phyloP scores from a whole-genome alignment of 192 early-diverging fungal species.

The Pilaira anomala region DNA sequence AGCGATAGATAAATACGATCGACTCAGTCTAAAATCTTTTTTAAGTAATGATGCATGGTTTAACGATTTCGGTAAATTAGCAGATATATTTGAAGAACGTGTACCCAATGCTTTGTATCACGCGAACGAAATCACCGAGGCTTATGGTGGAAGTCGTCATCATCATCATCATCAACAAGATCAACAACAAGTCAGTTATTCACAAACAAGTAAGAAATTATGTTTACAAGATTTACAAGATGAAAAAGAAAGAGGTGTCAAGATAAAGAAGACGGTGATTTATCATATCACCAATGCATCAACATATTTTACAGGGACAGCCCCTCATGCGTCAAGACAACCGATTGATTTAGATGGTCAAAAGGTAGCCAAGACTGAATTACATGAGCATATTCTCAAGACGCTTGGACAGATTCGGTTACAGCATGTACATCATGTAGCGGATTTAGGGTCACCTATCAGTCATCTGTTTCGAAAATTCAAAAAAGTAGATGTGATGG shows the following conservation, averaged over 20 bases:
- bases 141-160: background rate
- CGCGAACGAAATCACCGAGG: background rate
- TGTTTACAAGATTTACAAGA: constrained; percentile 23
- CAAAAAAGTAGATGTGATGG: constrained; percentile 3
- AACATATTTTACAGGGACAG: constrained; percentile 24
- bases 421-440: constrained; percentile 7
- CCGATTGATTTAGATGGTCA: constrained; percentile 17
- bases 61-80: constrained; percentile 21
- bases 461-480: constrained; percentile 20
- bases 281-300: constrained; percentile 28
- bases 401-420: constrained; percentile 16
- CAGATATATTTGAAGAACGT: constrained; percentile 15
- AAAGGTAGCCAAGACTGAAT: constrained; percentile 19
- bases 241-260: constrained; percentile 16
- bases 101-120: background rate
- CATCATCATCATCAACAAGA: background rate
- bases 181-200: background rate
- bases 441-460: constrained; percentile 17
- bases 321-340: constrained; percentile 11
- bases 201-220: constrained; percentile 8
- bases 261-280: constrained; percentile 27
- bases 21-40: constrained; percentile 29
- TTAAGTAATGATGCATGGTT: constrained; percentile 46
- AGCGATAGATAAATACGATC: constrained; percentile 33
- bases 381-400: constrained; percentile 21